Conservation (phyloP, 768 basidiomycete species). For the button mushroom (Agaricus bisporus) region DNA sequence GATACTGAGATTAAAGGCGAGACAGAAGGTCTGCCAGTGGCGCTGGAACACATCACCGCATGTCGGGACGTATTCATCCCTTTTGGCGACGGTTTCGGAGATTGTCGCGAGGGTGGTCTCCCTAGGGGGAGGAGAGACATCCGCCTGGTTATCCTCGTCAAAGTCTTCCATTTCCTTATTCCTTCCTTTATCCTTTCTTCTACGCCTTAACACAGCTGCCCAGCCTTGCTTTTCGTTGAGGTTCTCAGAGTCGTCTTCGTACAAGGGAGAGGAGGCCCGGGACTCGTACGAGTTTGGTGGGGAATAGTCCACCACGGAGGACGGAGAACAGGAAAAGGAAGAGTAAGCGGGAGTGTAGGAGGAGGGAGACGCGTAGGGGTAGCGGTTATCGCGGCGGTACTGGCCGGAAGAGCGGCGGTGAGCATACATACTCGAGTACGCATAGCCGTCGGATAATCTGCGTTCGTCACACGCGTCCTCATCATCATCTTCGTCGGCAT, state of each 20-base stretch:
- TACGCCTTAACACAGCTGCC: conserved; percentile 5
- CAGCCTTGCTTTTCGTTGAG: conserved; percentile 9
- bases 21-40: conserved; percentile 9
- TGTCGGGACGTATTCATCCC: conserved; percentile 9
- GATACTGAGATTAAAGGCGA: conserved; percentile 10
- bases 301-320: conserved; percentile 1
- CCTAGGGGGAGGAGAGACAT: neutral
- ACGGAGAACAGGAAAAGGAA: neutral
- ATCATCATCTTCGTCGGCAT: conserved; percentile 5
- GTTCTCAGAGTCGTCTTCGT: neutral
- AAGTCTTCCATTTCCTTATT: conserved; percentile 3
- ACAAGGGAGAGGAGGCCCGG: neutral
- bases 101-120: neutral
- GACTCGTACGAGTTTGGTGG: conserved; percentile 6
- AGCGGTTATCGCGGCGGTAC: conserved; percentile 6
- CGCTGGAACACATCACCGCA: conserved; percentile 10
- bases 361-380: conserved; percentile 1
- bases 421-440: conserved; percentile 8
- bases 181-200: conserved; percentile 9
- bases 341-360: conserved; percentile 2
- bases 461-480: conserved; percentile 8
- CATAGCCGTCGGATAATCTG: conserved; percentile 7
- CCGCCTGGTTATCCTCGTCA: conserved; percentile 1
- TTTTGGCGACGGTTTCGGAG: neutral
- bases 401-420: conserved; percentile 9